These are phyloP conservation scores for Polyplosphaeria fusca DNA, from an alignment of 495 filamentous ascomycete species.

Conservation along the genomic window DNA sequence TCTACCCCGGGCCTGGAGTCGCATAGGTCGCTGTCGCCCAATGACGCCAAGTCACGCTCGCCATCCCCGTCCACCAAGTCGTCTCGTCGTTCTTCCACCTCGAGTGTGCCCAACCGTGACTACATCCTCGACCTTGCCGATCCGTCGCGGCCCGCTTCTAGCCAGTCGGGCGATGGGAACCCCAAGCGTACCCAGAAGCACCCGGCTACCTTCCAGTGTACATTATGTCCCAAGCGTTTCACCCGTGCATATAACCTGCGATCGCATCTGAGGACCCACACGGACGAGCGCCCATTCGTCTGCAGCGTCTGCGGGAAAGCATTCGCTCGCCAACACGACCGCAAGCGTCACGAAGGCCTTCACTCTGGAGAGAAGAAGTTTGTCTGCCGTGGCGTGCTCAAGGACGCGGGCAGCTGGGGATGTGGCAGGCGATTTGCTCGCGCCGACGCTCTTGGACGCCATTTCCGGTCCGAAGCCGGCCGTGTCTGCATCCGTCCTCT, in stretches of 20 bases:
- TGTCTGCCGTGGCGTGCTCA: conserved; percentile 86
- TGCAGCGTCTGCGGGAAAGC: conserved; percentile 88
- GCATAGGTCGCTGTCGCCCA: conserved; percentile 59
- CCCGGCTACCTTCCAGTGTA: conserved; percentile 55
- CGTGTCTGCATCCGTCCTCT: conserved; percentile 94
- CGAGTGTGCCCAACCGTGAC: conserved; percentile 76
- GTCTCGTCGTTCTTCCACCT: conserved; percentile 77
- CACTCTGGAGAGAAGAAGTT: conserved; percentile 66
- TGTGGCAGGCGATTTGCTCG: conserved; percentile 91
- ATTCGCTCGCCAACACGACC: conserved; percentile 46
- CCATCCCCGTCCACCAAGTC: conserved; percentile 53
- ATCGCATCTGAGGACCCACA: conserved; percentile 47
- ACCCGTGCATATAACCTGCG: conserved; percentile 51
- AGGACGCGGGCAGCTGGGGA: conserved; percentile 80
- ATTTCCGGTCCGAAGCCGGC: conserved; percentile 94
- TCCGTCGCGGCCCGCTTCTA: conserved; percentile 76
- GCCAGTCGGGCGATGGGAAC: conserved; percentile 43
- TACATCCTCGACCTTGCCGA: conserved; percentile 91
- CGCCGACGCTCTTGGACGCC: conserved; percentile 91
- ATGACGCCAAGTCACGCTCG: conserved; percentile 51
- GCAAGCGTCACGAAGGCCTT: conserved; percentile 45
- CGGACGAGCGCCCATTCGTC: conserved; percentile 47
- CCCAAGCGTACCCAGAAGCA: conserved; percentile 86
- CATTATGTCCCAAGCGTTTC: conserved; percentile 48
- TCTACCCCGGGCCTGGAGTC: conserved; percentile 30